These are phyloP conservation scores for Galeopsis tetrahit DNA, from an alignment of 257 asterid species.

Conservation along the genomic window DNA sequence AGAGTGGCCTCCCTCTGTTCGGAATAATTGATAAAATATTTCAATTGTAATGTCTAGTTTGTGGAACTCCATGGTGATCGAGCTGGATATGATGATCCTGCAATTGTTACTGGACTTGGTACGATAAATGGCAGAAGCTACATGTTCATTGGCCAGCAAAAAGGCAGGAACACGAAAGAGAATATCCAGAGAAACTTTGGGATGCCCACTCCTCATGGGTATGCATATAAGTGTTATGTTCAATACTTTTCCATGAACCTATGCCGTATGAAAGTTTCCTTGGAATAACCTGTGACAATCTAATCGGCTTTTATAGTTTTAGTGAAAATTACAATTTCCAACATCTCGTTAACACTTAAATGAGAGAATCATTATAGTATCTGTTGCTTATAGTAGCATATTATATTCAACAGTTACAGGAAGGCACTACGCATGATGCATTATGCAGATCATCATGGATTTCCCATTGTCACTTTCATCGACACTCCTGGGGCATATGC, in stretches of 20 bases:
- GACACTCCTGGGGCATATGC: constrained; percentile 98
- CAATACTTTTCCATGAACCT: constrained; percentile 20
- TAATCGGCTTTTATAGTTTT: not conserved
- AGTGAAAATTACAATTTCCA: constrained; percentile 1
- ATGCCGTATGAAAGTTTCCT: constrained; percentile 12
- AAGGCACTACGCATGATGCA: constrained; percentile 93
- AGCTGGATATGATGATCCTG: constrained; percentile 96
- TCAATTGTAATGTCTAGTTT: constrained; percentile 52
- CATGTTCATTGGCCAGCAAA: constrained; percentile 95
- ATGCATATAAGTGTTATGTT: constrained; percentile 34
- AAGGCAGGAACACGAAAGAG: constrained; percentile 92
- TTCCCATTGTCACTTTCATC: constrained; percentile 84
- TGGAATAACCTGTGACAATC: constrained; percentile 8
- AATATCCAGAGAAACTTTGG: constrained; percentile 89
- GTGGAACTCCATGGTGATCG: constrained; percentile 98
- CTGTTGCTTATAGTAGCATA: constrained; percentile 28
- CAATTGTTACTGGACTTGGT: constrained; percentile 88
- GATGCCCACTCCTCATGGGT: constrained; percentile 99
- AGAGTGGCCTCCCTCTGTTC: constrained; percentile 17
- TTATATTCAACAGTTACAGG: constrained; percentile 67
- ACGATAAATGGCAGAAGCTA: constrained; percentile 78
- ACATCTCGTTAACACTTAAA: not conserved
- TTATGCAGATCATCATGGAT: constrained; percentile 94
- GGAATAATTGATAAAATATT: constrained; percentile 20
- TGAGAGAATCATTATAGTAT: constrained; percentile 11